Evolutionary conservation across 176 grass and related monocot species (phyloP).

Genomic region (Calamus simplicifolius): DNA sequence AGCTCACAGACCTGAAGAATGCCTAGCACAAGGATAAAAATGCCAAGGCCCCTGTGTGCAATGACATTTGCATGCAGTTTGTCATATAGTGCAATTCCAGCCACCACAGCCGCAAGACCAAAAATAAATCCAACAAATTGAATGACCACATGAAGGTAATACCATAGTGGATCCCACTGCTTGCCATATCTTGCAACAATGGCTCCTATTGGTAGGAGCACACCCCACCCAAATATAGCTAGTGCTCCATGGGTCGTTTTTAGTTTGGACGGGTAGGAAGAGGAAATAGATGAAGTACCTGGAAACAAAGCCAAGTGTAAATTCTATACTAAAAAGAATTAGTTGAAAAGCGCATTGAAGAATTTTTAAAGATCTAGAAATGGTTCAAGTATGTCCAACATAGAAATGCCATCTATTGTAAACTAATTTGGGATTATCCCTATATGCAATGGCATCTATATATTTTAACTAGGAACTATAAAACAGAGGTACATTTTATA

Average conservation of each 20-base stretch:
- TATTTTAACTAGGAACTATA: too few species aligned
- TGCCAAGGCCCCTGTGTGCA: slow-evolving; percentile 73
- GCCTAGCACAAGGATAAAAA: slow-evolving; percentile 76
- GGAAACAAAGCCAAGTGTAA: neutral
- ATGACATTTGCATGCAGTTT: slow-evolving; percentile 69
- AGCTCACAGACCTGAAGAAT: slow-evolving; percentile 62
- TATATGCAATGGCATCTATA: too few species aligned
- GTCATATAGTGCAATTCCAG: slow-evolving; percentile 68
- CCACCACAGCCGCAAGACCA: slow-evolving; percentile 71
- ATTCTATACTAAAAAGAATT: too few species aligned
- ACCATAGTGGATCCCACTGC: slow-evolving; percentile 70
- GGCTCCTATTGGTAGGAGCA: slow-evolving; percentile 76
- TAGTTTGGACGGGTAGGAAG: slow-evolving; percentile 41
- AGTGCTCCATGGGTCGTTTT: slow-evolving; percentile 85
- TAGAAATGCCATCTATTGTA: too few species aligned
- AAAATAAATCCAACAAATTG: slow-evolving; percentile 70
- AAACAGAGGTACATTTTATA: too few species aligned
- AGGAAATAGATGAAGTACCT: slow-evolving; percentile 30
- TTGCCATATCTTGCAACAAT: slow-evolving; percentile 82
- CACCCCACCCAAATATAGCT: slow-evolving; percentile 67
- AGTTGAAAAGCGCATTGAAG: too few species aligned
- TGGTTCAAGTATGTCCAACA: too few species aligned
- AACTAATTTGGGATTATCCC: too few species aligned
- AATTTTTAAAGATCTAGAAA: too few species aligned
- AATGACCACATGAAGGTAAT: slow-evolving; percentile 70